phyloP scores from a whole-genome alignment of 2,329 filamentous ascomycete genomes.

The Calonectria pseudoreteaudii region DNA sequence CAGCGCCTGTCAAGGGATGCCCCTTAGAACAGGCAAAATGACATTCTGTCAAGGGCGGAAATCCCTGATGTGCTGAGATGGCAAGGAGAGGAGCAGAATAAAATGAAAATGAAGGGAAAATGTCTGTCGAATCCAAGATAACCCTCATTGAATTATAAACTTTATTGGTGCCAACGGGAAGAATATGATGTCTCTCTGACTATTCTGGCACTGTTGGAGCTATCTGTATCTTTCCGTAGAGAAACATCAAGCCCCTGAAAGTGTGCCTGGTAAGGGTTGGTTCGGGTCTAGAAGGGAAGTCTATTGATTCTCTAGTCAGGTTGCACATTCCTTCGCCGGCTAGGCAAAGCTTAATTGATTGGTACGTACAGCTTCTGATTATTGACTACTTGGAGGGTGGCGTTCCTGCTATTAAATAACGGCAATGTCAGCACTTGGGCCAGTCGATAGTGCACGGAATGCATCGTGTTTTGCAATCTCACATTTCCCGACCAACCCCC shows the following conservation, averaged over 20 bases:
- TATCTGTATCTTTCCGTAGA: not conserved
- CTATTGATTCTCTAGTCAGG: not conserved
- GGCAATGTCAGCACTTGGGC: not conserved
- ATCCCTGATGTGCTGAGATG: not conserved
- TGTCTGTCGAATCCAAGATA: not conserved
- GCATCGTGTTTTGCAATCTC: not conserved
- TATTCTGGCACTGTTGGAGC: not conserved
- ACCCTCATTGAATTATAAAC: not conserved
- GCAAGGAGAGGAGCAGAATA: not conserved
- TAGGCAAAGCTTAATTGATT: not conserved
- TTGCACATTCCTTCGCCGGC: not conserved
- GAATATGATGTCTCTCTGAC: not conserved
- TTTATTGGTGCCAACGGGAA: not conserved
- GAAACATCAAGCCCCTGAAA: not conserved
- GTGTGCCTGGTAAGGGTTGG: not conserved
- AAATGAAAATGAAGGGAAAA: not conserved
- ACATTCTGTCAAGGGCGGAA: not conserved
- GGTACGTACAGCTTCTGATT: not conserved
- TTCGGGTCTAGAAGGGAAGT: not conserved
- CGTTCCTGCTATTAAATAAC: not conserved
- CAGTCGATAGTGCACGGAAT: not conserved
- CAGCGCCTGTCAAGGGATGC: not conserved
- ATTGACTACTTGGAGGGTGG: not conserved
- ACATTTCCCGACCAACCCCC: not conserved
- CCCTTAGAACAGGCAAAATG: not conserved